A percentile compares a stretch with the other conserved stretches of the same genome.
Conservation (phyloP, 2,329 filamentous ascomycete species). For the Cadophora luteo-olivacea region DNA sequence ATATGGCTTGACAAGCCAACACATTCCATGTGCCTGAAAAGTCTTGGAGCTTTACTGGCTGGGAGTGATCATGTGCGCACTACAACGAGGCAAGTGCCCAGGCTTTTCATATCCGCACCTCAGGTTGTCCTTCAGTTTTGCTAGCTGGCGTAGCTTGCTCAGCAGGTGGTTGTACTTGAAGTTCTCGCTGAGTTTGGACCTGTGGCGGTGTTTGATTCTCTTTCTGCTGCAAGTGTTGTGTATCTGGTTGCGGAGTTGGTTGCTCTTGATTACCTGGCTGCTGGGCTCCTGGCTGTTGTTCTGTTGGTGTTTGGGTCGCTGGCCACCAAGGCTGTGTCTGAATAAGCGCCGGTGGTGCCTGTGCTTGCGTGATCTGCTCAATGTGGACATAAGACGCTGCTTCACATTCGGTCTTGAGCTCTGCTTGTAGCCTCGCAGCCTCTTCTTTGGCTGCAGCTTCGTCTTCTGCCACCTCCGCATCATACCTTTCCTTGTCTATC, state of each 20-base stretch:
- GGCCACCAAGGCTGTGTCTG: slow-evolving; percentile 4
- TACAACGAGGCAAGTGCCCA: not conserved
- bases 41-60: not conserved
- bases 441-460: slow-evolving; percentile 20
- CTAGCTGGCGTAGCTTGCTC: not conserved
- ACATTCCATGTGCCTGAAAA: not conserved
- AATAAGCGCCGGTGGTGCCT: not conserved
- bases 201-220: not conserved
- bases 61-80: not conserved
- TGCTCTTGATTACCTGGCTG: not conserved
- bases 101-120: not conserved
- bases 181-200: not conserved
- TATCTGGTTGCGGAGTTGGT: not conserved
- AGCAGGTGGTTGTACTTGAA: slow-evolving; percentile 4
- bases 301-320: not conserved
- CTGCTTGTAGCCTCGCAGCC: slow-evolving; percentile 7
- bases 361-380: slow-evolving; percentile 15
- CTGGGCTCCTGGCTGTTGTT: slow-evolving; percentile 4
- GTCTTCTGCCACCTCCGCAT: slow-evolving; percentile 32
- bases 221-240: not conserved
- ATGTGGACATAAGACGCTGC: slow-evolving; percentile 15
- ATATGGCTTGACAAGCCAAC: not conserved
- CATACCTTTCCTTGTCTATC: slow-evolving; percentile 10
- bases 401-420: slow-evolving; percentile 19
- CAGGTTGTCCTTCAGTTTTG: not conserved